Conservation (phyloP, 768 basidiomycete species). For the Mycena albidolilacea region DNA sequence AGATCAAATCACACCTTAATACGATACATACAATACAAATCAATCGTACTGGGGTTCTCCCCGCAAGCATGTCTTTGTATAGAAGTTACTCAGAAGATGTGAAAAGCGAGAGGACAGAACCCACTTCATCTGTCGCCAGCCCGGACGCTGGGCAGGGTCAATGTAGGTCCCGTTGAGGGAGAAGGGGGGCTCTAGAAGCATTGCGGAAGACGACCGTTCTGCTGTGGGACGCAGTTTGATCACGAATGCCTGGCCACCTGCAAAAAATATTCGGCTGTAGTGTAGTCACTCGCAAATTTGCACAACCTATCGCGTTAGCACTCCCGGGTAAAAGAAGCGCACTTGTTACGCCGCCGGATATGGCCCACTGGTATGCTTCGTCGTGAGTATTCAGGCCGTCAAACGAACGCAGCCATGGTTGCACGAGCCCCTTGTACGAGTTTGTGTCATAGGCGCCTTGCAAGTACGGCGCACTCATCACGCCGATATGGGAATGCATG, state of each 20-base stretch:
- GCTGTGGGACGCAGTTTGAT: slow-evolving; percentile 82
- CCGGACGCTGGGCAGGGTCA: slow-evolving; percentile 46
- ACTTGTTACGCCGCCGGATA: slow-evolving; percentile 82
- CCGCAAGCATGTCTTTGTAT: slow-evolving; percentile 74
- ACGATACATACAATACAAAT: not conserved
- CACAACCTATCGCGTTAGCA: slow-evolving; percentile 69
- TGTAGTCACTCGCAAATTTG: not conserved
- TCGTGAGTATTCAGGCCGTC: slow-evolving; percentile 87
- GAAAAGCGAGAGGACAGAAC: slow-evolving; percentile 26
- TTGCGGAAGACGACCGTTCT: slow-evolving; percentile 77
- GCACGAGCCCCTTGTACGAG: slow-evolving; percentile 64
- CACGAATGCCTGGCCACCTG: slow-evolving; percentile 78
- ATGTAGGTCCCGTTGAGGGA: slow-evolving; percentile 58
- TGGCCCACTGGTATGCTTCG: slow-evolving; percentile 66
- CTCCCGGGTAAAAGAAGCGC: slow-evolving; percentile 82
- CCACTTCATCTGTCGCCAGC: slow-evolving; percentile 86
- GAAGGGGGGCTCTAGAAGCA: slow-evolving; percentile 83
- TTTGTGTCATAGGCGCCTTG: slow-evolving; percentile 68
- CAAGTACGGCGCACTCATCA: slow-evolving; percentile 51
- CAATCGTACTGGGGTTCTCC: slow-evolving; percentile 34
- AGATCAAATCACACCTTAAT: not conserved
- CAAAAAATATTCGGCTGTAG: not conserved
- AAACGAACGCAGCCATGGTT: slow-evolving; percentile 79
- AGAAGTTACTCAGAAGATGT: slow-evolving; percentile 4
- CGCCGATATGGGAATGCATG: slow-evolving; percentile 72